phyloP scores from a whole-genome alignment of 1,284 basidiomycete genomes.

The Pascua guehoae region DNA sequence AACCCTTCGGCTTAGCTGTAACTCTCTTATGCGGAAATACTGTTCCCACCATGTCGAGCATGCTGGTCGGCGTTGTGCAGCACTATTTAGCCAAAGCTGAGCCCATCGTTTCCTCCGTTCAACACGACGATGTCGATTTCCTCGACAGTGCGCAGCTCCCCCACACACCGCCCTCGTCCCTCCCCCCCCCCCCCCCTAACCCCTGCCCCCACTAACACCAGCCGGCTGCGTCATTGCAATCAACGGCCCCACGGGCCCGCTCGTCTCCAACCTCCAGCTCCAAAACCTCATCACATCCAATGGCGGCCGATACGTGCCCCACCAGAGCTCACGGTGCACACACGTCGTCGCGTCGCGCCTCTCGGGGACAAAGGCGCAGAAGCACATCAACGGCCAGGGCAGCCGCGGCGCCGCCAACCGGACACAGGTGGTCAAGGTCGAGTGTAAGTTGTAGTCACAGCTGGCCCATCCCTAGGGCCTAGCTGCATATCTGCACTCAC shows the following conservation, averaged over 20 bases:
- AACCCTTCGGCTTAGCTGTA: no score
- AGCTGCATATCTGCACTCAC: no score
- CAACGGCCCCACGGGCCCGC: conserved; percentile 47
- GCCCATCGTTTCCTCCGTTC: no score
- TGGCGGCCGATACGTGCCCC: conserved; percentile 40
- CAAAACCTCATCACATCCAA: conserved; percentile 46
- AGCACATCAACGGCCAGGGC: conserved; percentile 45
- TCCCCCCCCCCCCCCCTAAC: no score
- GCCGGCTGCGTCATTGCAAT: conserved; percentile 45
- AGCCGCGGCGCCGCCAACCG: conserved; percentile 30
- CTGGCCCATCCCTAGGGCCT: not conserved
- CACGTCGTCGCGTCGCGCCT: conserved; percentile 46
- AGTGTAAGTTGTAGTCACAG: conserved; percentile 32
- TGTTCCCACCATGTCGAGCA: no score
- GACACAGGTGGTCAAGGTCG: conserved; percentile 41
- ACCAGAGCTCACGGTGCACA: conserved; percentile 37
- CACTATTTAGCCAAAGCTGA: no score
- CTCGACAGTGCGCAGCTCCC: not conserved
- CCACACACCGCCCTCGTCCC: not conserved
- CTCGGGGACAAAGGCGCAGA: conserved; percentile 45
- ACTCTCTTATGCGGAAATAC: no score
- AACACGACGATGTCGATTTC: not conserved
- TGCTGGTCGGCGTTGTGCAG: no score
- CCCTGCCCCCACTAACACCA: conserved; percentile 6
- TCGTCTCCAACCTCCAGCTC: conserved; percentile 46